Base-by-base conservation (phyloP, 345 rosid species). In the Pistacia vera region DNA sequence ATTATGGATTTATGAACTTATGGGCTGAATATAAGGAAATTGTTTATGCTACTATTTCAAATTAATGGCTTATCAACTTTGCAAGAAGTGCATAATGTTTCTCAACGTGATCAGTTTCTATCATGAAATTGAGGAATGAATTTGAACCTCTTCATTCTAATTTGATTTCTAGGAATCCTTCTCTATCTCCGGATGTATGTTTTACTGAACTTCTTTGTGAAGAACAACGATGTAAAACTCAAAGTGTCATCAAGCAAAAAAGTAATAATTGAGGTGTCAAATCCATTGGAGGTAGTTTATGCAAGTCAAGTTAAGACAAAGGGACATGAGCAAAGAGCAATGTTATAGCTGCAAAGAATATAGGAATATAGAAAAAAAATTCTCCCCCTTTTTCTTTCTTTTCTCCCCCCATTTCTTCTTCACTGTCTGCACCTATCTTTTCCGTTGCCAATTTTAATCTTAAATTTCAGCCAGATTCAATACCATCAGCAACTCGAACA, bases 401-500 rank as follows among this genome's bases (percentile, higher is more conserved):
- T 25, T 25, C 25, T 25, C 25, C 25, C 25, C 25, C 25, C 25
- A 25, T 25, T 25, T 25, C 25, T 25, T 25, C 1, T 25, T 25
- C 25, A 25, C 25, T 25, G 25, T 25, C 25, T 25, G 25, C 25
- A 25, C 25, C 25, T 25, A 25, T 25, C 25, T 25, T 25, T 25
- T 25, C 25, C 25, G 25, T 25, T 25, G 25, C 25, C 25, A 25
- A 25, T 25, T 25, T 25, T 25, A 25, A 25, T 25, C 25, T 25
- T 25, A 25, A 25, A 25, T 25, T 25, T 25, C 25, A 25, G 25
- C 25, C 81, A 2, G 87, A 88, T 74, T 74, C 66, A 2, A 85
- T 63, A 46, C 77, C 75, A 9, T 88, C 86, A 86, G 77, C 80
- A 90, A 57, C 56, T 73, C 78, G 70, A 82, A 89, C 81, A 85